phyloP scores from a whole-genome alignment of 305 asterid species.

The Ruellia speciosa region DNA sequence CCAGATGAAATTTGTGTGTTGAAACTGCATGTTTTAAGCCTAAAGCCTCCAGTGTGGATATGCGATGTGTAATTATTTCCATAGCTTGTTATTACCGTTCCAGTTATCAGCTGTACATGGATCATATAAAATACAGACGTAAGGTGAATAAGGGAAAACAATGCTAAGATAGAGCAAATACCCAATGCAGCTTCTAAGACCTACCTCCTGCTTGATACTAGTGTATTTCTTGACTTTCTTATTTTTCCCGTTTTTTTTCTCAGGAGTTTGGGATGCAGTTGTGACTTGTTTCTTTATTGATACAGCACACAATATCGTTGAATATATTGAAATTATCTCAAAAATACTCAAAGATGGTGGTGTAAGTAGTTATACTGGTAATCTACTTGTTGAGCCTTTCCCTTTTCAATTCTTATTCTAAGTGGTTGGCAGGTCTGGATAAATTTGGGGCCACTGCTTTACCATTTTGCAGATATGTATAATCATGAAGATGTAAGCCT shows the following conservation, averaged over 20 bases:
- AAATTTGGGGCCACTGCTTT: slow-evolving; percentile 89
- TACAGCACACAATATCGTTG: slow-evolving; percentile 90
- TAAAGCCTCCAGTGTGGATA: neutral
- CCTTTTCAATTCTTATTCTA: slow-evolving; percentile 20
- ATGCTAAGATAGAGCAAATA: neutral
- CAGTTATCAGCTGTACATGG: slow-evolving; percentile 9
- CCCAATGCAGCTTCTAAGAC: slow-evolving; percentile 15
- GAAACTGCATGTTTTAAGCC: no score
- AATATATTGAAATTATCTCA: slow-evolving; percentile 81
- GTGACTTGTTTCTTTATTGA: slow-evolving; percentile 95
- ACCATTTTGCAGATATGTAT: slow-evolving; percentile 83
- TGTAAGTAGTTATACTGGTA: slow-evolving; percentile 45
- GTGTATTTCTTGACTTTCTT: slow-evolving; percentile 15
- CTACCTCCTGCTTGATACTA: slow-evolving; percentile 3
- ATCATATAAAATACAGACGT: slow-evolving; percentile 10
- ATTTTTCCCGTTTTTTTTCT: slow-evolving; percentile 10
- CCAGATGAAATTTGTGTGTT: no score
- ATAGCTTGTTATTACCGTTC: slow-evolving; percentile 9
- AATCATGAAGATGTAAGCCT: slow-evolving; percentile 71
- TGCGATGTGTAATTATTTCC: neutral
- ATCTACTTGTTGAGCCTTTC: slow-evolving; percentile 18
- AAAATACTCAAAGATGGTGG: slow-evolving; percentile 84
- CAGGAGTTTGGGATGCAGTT: slow-evolving; percentile 97
- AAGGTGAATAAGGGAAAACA: no score
- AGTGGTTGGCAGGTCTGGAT: slow-evolving; percentile 74